These are phyloP conservation scores for Xylaria grammica DNA, from an alignment of 495 filamentous ascomycete species.

Conservation along the genomic window DNA sequence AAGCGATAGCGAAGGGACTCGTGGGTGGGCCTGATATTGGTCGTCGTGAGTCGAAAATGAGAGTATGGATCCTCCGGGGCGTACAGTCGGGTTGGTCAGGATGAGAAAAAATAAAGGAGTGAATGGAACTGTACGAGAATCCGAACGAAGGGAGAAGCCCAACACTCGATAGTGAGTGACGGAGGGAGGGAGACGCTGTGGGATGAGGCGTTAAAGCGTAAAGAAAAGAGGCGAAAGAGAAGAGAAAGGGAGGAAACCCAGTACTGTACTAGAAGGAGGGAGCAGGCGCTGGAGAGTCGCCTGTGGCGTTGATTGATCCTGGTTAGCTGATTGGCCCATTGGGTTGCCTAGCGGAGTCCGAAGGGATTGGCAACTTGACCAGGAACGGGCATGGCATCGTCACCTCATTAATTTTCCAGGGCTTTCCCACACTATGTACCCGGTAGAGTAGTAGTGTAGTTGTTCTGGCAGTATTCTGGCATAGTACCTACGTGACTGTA, in stretches of 20 bases:
- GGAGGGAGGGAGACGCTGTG: slow-evolving; percentile 33
- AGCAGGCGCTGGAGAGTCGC: slow-evolving; percentile 26
- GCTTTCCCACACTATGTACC: too few relatives aligned
- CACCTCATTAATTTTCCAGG: slow-evolving; percentile 1
- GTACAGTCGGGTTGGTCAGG: slow-evolving; percentile 27
- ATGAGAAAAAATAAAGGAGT: slow-evolving; percentile 32
- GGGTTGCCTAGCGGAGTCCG: slow-evolving; percentile 11
- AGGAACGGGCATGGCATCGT: slow-evolving; percentile 14
- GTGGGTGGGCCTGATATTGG: slow-evolving; percentile 23
- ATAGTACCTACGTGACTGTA: neutral
- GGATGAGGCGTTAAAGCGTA: slow-evolving; percentile 43
- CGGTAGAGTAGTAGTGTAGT: too few relatives aligned
- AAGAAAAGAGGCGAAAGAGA: slow-evolving; percentile 31
- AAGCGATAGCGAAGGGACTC: slow-evolving; percentile 21
- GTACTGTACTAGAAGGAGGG: slow-evolving; percentile 16
- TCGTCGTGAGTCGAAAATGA: slow-evolving; percentile 26
- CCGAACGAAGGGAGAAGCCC: slow-evolving; percentile 32
- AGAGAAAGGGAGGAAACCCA: slow-evolving; percentile 30
- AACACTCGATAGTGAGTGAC: slow-evolving; percentile 32
- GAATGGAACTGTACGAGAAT: slow-evolving; percentile 41
- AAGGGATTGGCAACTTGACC: slow-evolving; percentile 18
- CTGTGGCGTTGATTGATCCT: slow-evolving; percentile 2
- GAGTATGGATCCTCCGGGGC: slow-evolving; percentile 31
- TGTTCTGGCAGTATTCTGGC: too few relatives aligned
- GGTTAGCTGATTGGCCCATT: slow-evolving; percentile 7